phyloP scores from a whole-genome alignment of 2,329 filamentous ascomycete genomes.

The Tolypocladium ophioglossoides region DNA sequence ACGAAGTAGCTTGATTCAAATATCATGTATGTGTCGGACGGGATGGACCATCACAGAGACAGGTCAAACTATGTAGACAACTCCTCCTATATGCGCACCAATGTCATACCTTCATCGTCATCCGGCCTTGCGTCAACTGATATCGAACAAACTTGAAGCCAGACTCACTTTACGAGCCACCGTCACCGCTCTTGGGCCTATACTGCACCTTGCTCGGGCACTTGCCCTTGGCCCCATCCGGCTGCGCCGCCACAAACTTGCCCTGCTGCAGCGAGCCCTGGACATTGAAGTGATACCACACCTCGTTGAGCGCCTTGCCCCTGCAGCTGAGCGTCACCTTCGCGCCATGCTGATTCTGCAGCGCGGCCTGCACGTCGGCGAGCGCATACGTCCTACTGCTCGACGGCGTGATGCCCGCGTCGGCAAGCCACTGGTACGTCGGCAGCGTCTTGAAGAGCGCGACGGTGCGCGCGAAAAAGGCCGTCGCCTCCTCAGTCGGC shows the following conservation, averaged over 20 bases:
- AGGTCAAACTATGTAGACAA: background rate
- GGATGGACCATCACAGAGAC: background rate
- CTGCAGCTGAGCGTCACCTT: constrained; percentile 49
- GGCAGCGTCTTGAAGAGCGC: constrained; percentile 56
- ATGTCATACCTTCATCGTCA: too few species aligned
- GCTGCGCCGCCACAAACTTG: constrained; percentile 44
- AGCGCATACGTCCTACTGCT: constrained; percentile 46
- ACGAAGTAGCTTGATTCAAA: too few species aligned
- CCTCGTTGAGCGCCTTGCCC: constrained; percentile 34
- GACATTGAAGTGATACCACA: constrained; percentile 56
- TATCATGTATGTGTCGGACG: background rate
- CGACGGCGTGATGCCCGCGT: constrained; percentile 48
- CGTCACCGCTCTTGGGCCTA: constrained; percentile 19
- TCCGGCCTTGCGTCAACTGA: too few species aligned
- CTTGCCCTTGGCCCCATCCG: constrained; percentile 45
- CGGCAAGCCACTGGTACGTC: constrained; percentile 51
- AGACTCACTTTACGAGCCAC: too few species aligned
- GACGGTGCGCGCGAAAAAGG: constrained; percentile 58
- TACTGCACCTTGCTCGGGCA: constrained; percentile 60
- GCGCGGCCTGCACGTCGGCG: constrained; percentile 45
- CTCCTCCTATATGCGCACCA: too few species aligned
- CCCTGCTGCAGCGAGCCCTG: constrained; percentile 47
- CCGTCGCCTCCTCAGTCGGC: constrained; percentile 52
- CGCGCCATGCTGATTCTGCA: constrained; percentile 41
- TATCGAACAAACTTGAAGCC: too few species aligned